Conservation (phyloP, 2,329 filamentous ascomycete species). For the Verticillium longisporum region DNA sequence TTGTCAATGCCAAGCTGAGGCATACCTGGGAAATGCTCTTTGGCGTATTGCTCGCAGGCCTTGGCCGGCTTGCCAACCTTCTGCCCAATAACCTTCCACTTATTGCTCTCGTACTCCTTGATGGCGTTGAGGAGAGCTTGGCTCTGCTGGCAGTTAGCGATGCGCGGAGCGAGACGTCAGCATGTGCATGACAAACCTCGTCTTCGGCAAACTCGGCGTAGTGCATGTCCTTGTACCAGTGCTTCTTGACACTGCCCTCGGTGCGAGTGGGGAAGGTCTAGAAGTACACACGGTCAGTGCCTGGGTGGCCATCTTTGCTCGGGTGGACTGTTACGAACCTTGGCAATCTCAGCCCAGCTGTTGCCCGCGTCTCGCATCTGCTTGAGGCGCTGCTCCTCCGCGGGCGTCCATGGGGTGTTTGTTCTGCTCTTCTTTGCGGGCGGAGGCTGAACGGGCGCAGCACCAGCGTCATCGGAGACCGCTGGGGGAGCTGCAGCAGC, state of each 20-base stretch:
- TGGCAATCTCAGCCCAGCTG: slow-evolving; percentile 97
- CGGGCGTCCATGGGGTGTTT: slow-evolving; percentile 97
- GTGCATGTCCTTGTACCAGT: slow-evolving; percentile 99
- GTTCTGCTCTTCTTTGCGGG: slow-evolving; percentile 87
- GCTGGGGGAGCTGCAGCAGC: slow-evolving; percentile 20
- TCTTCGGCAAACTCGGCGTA: slow-evolving; percentile 98
- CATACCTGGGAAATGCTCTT: slow-evolving; percentile 75
- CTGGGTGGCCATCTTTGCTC: not conserved
- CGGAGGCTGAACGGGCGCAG: slow-evolving; percentile 33
- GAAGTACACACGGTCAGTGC: slow-evolving; percentile 1
- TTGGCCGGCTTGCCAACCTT: slow-evolving; percentile 98
- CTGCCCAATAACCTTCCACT: slow-evolving; percentile 95
- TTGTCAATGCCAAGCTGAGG: not conserved
- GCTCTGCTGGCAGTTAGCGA: slow-evolving; percentile 43
- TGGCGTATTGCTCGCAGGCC: slow-evolving; percentile 76
- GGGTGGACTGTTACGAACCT: slow-evolving; percentile 49
- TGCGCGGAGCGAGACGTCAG: slow-evolving; percentile 8
- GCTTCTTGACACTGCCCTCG: slow-evolving; percentile 97
- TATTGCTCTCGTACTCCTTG: slow-evolving; percentile 97
- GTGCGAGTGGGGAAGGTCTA: slow-evolving; percentile 89
- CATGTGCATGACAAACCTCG: slow-evolving; percentile 56
- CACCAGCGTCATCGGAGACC: slow-evolving; percentile 22
- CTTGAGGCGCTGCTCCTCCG: slow-evolving; percentile 88
- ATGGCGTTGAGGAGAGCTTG: slow-evolving; percentile 83
- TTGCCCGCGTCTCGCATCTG: slow-evolving; percentile 88